These are phyloP conservation scores for Pseudogymnoascus sp. DNA, from an alignment of 2,329 filamentous ascomycete genomes.

Conservation along the genomic window DNA sequence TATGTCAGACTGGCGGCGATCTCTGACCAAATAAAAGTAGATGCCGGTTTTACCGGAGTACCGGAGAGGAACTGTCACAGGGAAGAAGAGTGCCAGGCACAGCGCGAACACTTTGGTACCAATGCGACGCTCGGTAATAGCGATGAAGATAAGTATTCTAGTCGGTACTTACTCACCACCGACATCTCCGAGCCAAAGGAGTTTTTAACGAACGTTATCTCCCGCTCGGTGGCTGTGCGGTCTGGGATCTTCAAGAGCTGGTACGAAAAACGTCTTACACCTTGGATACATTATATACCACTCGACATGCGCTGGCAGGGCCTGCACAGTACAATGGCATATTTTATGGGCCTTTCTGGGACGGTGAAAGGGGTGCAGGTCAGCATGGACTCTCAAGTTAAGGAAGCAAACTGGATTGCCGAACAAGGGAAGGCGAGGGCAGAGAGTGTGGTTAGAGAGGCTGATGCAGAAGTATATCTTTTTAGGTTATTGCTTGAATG, in stretches of 20 bases:
- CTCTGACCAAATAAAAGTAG: conserved; percentile 23
- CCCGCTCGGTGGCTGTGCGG: conserved; percentile 48
- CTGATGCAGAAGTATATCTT: conserved; percentile 54
- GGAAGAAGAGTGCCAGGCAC: conserved; percentile 27
- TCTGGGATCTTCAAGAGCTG: conserved; percentile 57
- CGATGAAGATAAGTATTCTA: conserved; percentile 32
- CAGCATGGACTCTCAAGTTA: conserved; percentile 9
- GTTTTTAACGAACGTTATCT: conserved; percentile 45
- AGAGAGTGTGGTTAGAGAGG: conserved; percentile 43
- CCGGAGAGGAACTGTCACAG: conserved; percentile 23
- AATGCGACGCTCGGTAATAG: conserved; percentile 26
- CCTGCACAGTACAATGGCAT: conserved; percentile 22
- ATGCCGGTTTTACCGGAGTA: conserved; percentile 34
- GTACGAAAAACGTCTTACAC: conserved; percentile 54
- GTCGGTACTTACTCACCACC: conserved; percentile 50
- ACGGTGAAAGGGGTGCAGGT: conserved; percentile 8
- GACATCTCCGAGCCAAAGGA: conserved; percentile 47
- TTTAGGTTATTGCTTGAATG: conserved; percentile 47
- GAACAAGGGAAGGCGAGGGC: conserved; percentile 48
- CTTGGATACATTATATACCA: conserved; percentile 59
- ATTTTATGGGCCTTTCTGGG: conserved; percentile 22
- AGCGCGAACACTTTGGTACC: conserved; percentile 26
- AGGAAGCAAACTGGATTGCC: conserved; percentile 45
- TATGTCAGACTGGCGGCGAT: conserved; percentile 35
- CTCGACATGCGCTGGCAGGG: conserved; percentile 39